A percentile compares a stretch with the other conserved stretches of the same genome.
Conservation (phyloP, 768 basidiomycete species). For the Pisolithus tinctorius region DNA sequence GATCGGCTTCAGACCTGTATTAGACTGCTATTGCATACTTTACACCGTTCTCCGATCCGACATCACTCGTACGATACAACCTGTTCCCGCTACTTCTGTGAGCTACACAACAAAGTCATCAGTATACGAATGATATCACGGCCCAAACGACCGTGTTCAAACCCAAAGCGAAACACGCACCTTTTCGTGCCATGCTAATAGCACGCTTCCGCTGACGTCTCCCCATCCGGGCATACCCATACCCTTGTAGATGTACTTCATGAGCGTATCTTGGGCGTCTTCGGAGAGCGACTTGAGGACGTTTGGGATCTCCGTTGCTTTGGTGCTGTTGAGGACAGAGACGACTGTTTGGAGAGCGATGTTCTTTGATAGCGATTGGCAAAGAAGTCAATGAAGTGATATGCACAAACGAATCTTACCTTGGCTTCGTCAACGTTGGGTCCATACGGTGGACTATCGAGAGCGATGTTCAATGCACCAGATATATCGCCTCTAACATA, state of each 20-base stretch:
- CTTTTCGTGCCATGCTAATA: conserved; percentile 93
- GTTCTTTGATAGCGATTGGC: conserved; percentile 39
- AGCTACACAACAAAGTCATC: conserved; percentile 40
- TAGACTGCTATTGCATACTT: conserved; percentile 3
- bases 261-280: conserved; percentile 82
- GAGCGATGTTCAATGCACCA: conserved; percentile 62
- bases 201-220: conserved; percentile 58
- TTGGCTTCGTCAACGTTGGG: conserved; percentile 85
- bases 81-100: conserved; percentile 89
- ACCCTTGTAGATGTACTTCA: conserved; percentile 98
- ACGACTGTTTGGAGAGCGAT: conserved; percentile 75
- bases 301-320: conserved; percentile 75
- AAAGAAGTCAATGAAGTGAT: too few species aligned
- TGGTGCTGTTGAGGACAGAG: conserved; percentile 90
- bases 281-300: conserved; percentile 67
- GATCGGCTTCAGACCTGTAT: too few species aligned
- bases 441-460: conserved; percentile 86
- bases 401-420: conserved; percentile 37
- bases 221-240: conserved; percentile 66
- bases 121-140: background rate
- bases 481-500: conserved; percentile 61
- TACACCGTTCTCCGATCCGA: conserved; percentile 57
- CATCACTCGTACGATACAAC: conserved; percentile 89
- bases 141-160: background rate
- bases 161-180: conserved; percentile 34